Conservation (phyloP, 306 rosid genomes). For the Casuarina cunninghamiana region DNA sequence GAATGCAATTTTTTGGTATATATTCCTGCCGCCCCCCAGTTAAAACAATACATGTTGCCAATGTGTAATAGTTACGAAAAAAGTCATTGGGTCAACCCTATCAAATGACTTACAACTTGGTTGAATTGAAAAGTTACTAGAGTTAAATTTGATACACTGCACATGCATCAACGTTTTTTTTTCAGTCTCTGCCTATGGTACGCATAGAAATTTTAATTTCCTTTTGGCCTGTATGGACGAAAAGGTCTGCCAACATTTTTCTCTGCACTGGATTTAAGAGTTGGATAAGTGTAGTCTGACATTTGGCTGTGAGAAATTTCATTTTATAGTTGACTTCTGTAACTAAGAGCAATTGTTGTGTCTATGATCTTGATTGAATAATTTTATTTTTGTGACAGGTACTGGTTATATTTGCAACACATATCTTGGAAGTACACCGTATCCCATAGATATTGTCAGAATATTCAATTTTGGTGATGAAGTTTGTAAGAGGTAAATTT, state of each 20-base stretch:
- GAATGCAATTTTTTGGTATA: neutral
- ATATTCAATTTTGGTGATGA: constrained; percentile 79
- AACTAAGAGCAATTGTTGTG: constrained; percentile 2
- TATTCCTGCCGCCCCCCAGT: neutral
- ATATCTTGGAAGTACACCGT: constrained; percentile 64
- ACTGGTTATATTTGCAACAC: constrained; percentile 73
- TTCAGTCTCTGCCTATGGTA: neutral
- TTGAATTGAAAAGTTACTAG: neutral
- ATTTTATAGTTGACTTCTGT: neutral
- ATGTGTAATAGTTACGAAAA: neutral
- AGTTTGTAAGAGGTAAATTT: constrained; percentile 68
- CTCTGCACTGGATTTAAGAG: neutral
- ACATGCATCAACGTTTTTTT: neutral
- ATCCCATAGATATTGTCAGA: constrained; percentile 75
- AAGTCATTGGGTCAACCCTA: neutral
- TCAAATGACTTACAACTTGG: neutral
- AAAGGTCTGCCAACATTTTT: neutral
- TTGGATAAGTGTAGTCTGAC: neutral
- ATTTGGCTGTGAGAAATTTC: neutral
- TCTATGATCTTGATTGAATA: constrained; percentile 5
- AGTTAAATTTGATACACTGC: neutral
- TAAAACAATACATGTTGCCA: neutral
- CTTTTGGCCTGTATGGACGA: neutral
- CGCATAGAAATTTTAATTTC: neutral
- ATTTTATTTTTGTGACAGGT: constrained; percentile 52